Evolutionary conservation across 2,329 filamentous ascomycete species (phyloP).

Genomic region (Colletotrichum sp.): DNA sequence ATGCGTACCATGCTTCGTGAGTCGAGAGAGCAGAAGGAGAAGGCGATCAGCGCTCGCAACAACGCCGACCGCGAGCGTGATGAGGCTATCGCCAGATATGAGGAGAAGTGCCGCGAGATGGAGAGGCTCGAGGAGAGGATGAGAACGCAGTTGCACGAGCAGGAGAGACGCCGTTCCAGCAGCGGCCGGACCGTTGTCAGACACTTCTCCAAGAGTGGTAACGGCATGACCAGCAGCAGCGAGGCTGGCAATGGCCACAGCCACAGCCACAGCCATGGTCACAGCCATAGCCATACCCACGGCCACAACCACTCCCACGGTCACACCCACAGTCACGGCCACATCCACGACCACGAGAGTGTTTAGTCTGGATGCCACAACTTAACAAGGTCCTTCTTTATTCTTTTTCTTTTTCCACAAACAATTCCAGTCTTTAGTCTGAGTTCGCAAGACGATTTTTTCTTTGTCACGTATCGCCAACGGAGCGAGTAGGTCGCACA

Average conservation of each 20-base stretch:
- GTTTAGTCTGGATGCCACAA: neutral
- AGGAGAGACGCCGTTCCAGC: neutral
- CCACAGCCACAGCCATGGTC: neutral
- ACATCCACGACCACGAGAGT: neutral
- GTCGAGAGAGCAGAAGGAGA: slow-evolving; percentile 13
- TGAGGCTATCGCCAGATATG: neutral
- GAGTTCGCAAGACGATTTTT: neutral
- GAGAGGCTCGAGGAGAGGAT: slow-evolving; percentile 17
- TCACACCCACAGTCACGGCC: neutral
- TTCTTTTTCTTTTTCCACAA: neutral
- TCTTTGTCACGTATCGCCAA: neutral
- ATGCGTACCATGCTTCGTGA: slow-evolving; percentile 14
- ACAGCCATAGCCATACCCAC: neutral
- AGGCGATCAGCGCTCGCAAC: slow-evolving; percentile 6
- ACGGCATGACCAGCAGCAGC: neutral
- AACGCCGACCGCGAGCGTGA: slow-evolving; percentile 10
- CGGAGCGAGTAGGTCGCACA: neutral
- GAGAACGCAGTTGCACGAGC: slow-evolving; percentile 5
- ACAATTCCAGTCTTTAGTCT: neutral
- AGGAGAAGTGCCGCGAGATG: slow-evolving; percentile 7
- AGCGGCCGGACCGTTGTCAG: neutral
- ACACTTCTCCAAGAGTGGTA: neutral
- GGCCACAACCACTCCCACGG: neutral
- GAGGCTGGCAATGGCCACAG: neutral
- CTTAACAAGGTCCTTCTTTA: neutral